These are phyloP conservation scores for Lipomyces chichibuensis DNA, from an alignment of 805 yeast genomes.

Conservation along the genomic window DNA sequence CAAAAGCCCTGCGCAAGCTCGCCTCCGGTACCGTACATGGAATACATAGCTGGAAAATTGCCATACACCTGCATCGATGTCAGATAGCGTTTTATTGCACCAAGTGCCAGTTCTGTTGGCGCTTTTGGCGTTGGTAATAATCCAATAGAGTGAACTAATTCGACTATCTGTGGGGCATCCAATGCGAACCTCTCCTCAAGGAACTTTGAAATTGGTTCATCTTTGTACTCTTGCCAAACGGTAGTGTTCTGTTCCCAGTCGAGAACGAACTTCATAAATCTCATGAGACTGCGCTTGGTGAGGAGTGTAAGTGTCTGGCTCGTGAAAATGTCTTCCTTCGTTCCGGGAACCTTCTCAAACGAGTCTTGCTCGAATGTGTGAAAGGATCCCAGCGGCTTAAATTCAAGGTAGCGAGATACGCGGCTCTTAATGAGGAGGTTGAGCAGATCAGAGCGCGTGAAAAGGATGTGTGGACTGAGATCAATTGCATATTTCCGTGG, in stretches of 20 bases:
- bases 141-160: constrained; percentile 84
- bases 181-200: constrained; percentile 68
- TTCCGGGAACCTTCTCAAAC: constrained; percentile 80
- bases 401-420: constrained; percentile 88
- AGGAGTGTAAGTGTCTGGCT: constrained; percentile 74
- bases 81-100: constrained; percentile 80
- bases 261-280: constrained; percentile 83
- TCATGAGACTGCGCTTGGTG: constrained; percentile 85
- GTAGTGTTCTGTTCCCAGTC: constrained; percentile 65
- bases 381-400: constrained; percentile 82
- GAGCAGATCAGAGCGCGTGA: constrained; percentile 86
- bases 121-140: constrained; percentile 65
- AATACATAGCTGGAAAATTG: constrained; percentile 85
- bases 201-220: constrained; percentile 61
- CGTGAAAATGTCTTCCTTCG: constrained; percentile 92
- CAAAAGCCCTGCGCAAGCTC: constrained; percentile 96
- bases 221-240: constrained; percentile 59
- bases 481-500: constrained; percentile 86
- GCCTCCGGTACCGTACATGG: constrained; percentile 95
- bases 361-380: constrained; percentile 93
- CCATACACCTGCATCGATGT: constrained; percentile 90
- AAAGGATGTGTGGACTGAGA: constrained; percentile 80
- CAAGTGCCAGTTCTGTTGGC: constrained; percentile 72
- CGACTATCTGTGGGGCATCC: constrained; percentile 74
- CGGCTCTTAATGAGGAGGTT: constrained; percentile 78